phyloP scores from a whole-genome alignment of 2,329 filamentous ascomycete species.

The Microascus cirrosus region DNA sequence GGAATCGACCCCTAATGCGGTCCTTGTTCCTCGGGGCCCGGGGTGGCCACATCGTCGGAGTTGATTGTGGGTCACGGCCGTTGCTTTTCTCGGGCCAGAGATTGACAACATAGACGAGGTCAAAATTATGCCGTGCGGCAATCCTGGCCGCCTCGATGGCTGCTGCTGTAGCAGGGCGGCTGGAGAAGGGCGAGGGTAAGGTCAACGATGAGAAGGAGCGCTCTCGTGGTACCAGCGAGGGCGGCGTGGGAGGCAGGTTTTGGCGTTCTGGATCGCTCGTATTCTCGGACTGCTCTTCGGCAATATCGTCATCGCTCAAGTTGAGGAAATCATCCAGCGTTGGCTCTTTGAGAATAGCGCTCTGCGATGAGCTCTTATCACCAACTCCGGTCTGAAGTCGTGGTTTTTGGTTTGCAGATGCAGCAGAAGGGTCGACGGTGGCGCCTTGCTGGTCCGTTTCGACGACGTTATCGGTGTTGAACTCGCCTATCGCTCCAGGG shows the following conservation, averaged over 20 bases:
- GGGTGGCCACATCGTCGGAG: background rate
- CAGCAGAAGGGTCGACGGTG: background rate
- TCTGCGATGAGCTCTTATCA: background rate
- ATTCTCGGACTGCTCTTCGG: conserved; percentile 23
- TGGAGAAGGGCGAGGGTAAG: conserved; percentile 30
- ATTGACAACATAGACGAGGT: conserved; percentile 47
- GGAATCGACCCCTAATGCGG: conserved; percentile 33
- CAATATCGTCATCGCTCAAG: conserved; percentile 47
- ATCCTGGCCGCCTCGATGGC: conserved; percentile 45
- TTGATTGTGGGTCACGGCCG: background rate
- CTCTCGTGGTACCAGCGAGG: conserved; percentile 10
- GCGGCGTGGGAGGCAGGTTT: conserved; percentile 2
- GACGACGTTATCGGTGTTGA: background rate
- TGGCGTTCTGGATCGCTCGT: background rate
- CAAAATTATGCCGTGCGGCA: conserved; percentile 43
- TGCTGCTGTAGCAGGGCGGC: conserved; percentile 31
- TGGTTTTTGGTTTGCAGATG: background rate
- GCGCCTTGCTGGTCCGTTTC: background rate
- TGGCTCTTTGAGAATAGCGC: conserved; percentile 33
- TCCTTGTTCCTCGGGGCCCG: background rate
- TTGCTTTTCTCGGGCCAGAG: conserved; percentile 34
- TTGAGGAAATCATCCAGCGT: conserved; percentile 41
- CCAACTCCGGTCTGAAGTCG: background rate
- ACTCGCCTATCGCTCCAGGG: background rate
- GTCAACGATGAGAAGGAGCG: conserved; percentile 24